Base-by-base conservation (phyloP, 1,284 basidiomycete genomes). In the Rhodofomes roseus region DNA sequence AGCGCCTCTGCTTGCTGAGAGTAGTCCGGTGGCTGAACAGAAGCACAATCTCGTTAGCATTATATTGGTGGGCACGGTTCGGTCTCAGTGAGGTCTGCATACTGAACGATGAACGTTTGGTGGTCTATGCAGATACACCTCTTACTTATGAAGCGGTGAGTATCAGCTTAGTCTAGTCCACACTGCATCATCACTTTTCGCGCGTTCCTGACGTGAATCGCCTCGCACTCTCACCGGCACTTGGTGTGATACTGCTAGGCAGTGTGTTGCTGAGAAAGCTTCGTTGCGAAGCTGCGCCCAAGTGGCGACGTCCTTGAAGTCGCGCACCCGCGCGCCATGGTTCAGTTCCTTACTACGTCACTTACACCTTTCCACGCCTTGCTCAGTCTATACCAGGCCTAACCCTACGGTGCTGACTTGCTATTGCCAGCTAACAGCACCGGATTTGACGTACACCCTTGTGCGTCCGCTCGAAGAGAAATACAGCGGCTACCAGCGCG, bases 371-470 rank as follows among this genome's bases (percentile, higher is more conserved):
- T n/a, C n/a, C n/a, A n/a, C n/a, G n/a, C n/a, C n/a, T n/a, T n/a
- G n/a, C n/a, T n/a, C n/a, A n/a, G n/a, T n/a, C n/a, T n/a, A n/a
- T n/a, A n/a, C n/a, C n/a, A n/a, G n/a, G n/a, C n/a, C n/a, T n/a
- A n/a, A n/a, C n/a, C n/a, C 20, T 4, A 20, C 41, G 8, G 20
- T 23, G 5, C 25, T 48, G 18, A 29, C n/a, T 12, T 29, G 25
- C 25, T 18, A 1, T 9, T 6, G 11, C 27, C 75, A 95, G 85
- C 79, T 95, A 52, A 82, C 81, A 1, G 86, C 87, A 0, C 91
- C 94, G 0, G 94, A 96, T 71, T 81, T 94, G 44, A 93, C 89
- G 0, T 96, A 96, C 72, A 91, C 92, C 0, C 86, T 96, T 60
- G 81, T 95, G 54, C 83, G 82, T 23, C 89, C 89, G 1, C 78